These are phyloP conservation scores for Myxozyma vanderwaltii DNA, from an alignment of 805 yeast species.

Conservation along the genomic window DNA sequence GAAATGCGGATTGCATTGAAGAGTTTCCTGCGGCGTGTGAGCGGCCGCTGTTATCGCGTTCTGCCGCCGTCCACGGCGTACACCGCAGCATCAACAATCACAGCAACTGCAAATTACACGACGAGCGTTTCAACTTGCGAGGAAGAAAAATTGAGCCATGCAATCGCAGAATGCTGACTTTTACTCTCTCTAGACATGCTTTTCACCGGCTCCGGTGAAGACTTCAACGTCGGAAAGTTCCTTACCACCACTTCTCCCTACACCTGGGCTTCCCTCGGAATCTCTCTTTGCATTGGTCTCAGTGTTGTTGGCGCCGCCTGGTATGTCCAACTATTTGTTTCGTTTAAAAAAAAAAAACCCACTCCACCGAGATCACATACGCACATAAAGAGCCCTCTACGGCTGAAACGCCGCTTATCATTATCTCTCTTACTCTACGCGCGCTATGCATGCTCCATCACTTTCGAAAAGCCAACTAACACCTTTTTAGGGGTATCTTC, in stretches of 20 bases:
- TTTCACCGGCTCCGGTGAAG: conserved; percentile 90
- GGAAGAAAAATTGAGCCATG: neutral
- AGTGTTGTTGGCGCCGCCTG: conserved; percentile 98
- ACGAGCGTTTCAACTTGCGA: neutral
- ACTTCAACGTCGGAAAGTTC: conserved; percentile 88
- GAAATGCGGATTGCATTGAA: neutral
- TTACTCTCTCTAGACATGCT: conserved; percentile 52
- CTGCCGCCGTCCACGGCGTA: too few relatives aligned
- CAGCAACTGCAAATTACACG: too few relatives aligned
- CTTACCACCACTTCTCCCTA: conserved; percentile 86
- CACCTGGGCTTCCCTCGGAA: conserved; percentile 94
- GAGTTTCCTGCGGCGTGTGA: too few relatives aligned
- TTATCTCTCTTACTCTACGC: neutral
- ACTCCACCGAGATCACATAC: neutral
- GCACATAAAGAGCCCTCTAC: too few relatives aligned
- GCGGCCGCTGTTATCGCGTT: neutral
- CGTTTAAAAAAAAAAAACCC: neutral
- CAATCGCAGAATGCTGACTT: conserved; percentile 1
- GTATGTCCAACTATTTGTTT: conserved; percentile 44
- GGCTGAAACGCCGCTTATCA: neutral
- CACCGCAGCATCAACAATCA: too few relatives aligned
- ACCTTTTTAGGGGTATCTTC: conserved; percentile 67
- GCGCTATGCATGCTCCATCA: neutral
- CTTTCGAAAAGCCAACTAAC: neutral
- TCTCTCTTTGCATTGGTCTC: conserved; percentile 86